These are phyloP conservation scores for Helotiales sp. DNA, from an alignment of 2,329 filamentous ascomycete genomes.

Conservation along the genomic window DNA sequence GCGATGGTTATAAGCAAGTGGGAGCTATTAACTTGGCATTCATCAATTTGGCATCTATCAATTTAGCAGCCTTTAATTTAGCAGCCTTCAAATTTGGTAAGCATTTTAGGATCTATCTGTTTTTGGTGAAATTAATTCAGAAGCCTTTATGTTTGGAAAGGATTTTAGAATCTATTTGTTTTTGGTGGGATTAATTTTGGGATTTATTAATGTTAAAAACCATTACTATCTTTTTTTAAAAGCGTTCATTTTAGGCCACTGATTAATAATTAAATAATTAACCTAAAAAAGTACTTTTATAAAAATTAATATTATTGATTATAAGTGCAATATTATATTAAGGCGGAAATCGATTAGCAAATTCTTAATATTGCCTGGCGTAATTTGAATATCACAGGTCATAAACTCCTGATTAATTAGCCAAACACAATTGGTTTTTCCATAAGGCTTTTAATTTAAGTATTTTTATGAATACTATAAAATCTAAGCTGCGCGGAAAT, in stretches of 20 bases:
- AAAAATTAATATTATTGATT: conserved; percentile 17
- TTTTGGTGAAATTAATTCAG: neutral
- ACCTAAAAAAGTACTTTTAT: conserved; percentile 19
- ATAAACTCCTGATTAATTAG: conserved; percentile 20
- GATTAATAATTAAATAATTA: too few species aligned
- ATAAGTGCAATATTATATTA: conserved; percentile 37
- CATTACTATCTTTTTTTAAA: too few species aligned
- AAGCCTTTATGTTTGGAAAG: neutral
- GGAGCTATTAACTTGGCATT: neutral
- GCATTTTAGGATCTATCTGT: neutral
- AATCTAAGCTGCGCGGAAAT: neutral
- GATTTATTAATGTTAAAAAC: too few species aligned
- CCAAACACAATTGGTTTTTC: conserved; percentile 1
- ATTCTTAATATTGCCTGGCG: conserved; percentile 34
- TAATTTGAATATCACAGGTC: conserved; percentile 1
- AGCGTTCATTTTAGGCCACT: too few species aligned
- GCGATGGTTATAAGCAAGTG: neutral
- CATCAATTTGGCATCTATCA: neutral
- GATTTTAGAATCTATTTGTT: neutral
- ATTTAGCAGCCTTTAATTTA: too few species aligned
- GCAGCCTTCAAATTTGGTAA: neutral
- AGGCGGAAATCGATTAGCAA: too few species aligned
- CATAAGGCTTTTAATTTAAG: neutral
- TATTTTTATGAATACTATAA: neutral
- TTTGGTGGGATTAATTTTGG: neutral